Conservation (phyloP, 768 basidiomycete genomes). For the Cystofilobasidium capitatum region DNA sequence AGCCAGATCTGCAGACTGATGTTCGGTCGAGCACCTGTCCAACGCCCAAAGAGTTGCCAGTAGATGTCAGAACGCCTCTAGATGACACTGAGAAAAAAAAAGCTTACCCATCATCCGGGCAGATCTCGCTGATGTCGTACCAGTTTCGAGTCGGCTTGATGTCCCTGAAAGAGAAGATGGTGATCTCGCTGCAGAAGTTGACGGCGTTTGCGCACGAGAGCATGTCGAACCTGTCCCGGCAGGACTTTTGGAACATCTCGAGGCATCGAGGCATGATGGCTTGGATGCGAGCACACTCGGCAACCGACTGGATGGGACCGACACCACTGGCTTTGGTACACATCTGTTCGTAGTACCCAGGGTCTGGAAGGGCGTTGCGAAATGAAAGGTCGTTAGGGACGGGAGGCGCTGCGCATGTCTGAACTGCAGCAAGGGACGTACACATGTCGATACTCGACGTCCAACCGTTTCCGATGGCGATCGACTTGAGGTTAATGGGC, state of each 20-base stretch:
- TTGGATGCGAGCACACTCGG: constrained; percentile 47
- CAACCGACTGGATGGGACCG: constrained; percentile 11
- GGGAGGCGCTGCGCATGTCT: neutral
- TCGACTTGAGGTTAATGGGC: constrained; percentile 56
- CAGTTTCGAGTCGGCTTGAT: neutral
- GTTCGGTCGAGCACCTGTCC: neutral
- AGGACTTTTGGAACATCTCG: constrained; percentile 43
- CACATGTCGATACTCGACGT: constrained; percentile 23
- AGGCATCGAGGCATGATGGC: constrained; percentile 57
- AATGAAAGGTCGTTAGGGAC: neutral
- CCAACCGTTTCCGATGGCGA: constrained; percentile 56
- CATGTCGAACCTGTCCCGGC: constrained; percentile 31
- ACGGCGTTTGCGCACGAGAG: neutral
- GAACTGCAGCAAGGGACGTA: neutral
- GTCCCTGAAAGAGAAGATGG: neutral
- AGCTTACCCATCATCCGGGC: neutral
- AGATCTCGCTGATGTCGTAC: constrained; percentile 15
- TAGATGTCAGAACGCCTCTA: neutral
- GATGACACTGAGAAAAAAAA: neutral
- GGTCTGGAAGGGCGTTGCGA: neutral
- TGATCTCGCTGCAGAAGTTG: constrained; percentile 6
- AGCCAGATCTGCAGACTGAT: neutral
- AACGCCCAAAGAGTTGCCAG: neutral
- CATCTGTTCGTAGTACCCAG: neutral
- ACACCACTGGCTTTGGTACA: constrained; percentile 13